Percentiles rank a stretch among this genome's conserved stretches.
phyloP scores from a whole-genome alignment of 495 filamentous ascomycete species.

The Annulohypoxylon moriforme region DNA sequence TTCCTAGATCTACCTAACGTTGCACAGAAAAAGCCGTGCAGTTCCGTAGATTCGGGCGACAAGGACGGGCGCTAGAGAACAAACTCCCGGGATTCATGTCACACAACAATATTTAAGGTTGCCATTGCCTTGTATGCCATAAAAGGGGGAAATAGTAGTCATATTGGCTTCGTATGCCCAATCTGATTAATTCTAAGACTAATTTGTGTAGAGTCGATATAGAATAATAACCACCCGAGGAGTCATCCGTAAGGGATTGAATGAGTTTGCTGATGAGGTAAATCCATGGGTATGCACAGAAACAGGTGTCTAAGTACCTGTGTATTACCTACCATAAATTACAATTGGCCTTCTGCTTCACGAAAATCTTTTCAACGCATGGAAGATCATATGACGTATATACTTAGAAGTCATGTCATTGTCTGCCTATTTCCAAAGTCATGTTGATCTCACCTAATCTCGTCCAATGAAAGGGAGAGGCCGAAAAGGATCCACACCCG shows the following conservation, averaged over 20 bases:
- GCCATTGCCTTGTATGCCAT: not conserved
- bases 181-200: too few species aligned
- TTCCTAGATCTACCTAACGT: not conserved
- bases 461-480: not conserved
- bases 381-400: not conserved
- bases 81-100: not conserved
- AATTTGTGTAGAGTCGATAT: too few species aligned
- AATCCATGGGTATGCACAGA: too few species aligned
- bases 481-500: not conserved
- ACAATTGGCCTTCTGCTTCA: too few species aligned
- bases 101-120: not conserved
- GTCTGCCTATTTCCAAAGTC: not conserved
- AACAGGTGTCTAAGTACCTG: too few species aligned
- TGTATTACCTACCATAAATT: too few species aligned
- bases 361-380: not conserved
- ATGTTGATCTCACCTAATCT: not conserved
- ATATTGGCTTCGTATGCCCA: too few species aligned
- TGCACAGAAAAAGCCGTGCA: not conserved
- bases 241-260: too few species aligned
- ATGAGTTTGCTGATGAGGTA: too few species aligned
- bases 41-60: not conserved
- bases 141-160: too few species aligned
- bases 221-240: too few species aligned
- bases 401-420: not conserved
- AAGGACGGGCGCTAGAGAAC: not conserved